phyloP scores from a whole-genome alignment of 176 grass and related monocot species.

The Miscanthus lutarioriparius region DNA sequence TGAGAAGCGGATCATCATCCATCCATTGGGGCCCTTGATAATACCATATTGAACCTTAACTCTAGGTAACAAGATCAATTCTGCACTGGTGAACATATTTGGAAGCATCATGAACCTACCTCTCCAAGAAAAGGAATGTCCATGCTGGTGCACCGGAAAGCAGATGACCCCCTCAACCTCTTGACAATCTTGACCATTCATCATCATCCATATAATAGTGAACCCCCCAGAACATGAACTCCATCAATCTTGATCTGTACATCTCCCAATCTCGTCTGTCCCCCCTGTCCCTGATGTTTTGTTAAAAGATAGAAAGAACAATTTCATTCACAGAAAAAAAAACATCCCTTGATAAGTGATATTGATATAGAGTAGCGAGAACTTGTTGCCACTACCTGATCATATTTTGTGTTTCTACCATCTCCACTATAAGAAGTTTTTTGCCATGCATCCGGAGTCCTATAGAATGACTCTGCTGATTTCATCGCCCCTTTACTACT shows the following conservation, averaged over 20 bases:
- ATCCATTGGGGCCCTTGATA: too few species aligned
- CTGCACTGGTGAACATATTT: too few species aligned
- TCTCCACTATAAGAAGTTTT: too few species aligned
- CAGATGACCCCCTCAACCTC: too few species aligned
- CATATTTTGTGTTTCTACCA: conserved; percentile 29
- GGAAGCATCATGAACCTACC: too few species aligned
- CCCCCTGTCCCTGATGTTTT: conserved; percentile 35
- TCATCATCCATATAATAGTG: conserved; percentile 30
- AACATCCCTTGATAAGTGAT: not conserved
- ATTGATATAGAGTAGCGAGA: not conserved
- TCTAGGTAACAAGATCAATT: too few species aligned
- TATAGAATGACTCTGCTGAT: conserved; percentile 34
- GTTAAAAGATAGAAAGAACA: not conserved
- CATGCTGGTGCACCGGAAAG: too few species aligned
- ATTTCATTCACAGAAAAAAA: conserved; percentile 1
- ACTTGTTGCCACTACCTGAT: conserved; percentile 45
- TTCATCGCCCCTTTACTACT: conserved; percentile 30
- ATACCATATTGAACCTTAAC: too few species aligned
- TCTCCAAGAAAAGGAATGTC: too few species aligned
- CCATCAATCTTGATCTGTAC: conserved; percentile 36
- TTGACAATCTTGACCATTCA: too few species aligned
- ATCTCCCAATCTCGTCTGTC: conserved; percentile 32
- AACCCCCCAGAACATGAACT: conserved; percentile 30
- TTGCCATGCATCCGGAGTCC: conserved; percentile 28
- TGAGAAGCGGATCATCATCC: too few species aligned